Conservation (phyloP, 345 rosid genomes). For the Linum usitatissimum region DNA sequence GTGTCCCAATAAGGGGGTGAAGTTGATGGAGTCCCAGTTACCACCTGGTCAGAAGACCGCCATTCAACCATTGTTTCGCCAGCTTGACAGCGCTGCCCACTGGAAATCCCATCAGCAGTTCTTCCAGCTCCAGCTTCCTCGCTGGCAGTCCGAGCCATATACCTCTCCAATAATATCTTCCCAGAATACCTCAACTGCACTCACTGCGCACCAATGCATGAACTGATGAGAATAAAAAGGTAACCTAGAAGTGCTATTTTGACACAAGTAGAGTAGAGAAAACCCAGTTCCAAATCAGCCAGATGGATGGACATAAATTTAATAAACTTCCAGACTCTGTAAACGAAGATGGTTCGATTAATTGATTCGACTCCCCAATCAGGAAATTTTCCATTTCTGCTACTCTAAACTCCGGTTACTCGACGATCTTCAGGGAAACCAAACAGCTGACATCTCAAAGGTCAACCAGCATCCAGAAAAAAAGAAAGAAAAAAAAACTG, state of each 20-base stretch:
- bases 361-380: conserved; percentile 1
- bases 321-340: neutral
- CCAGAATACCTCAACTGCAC: conserved; percentile 22
- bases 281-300: neutral
- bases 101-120: conserved; percentile 53
- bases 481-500: conserved; percentile 25
- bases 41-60: conserved; percentile 92
- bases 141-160: conserved; percentile 55
- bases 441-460: conserved; percentile 1
- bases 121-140: conserved; percentile 67
- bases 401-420: neutral
- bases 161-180: conserved; percentile 31
- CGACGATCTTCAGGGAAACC: neutral
- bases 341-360: neutral
- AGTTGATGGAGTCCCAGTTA: conserved; percentile 76
- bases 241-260: neutral
- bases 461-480: neutral
- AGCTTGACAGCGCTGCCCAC: conserved; percentile 46
- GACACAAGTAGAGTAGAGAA: neutral
- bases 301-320: neutral
- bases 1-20: conserved; percentile 87
- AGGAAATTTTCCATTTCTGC: conserved; percentile 6
- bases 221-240: neutral
- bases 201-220: conserved; percentile 14
- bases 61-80: conserved; percentile 84